Evolutionary conservation across 2,329 filamentous ascomycete genomes (phyloP).

Genomic region (Fusarium newnesense): DNA sequence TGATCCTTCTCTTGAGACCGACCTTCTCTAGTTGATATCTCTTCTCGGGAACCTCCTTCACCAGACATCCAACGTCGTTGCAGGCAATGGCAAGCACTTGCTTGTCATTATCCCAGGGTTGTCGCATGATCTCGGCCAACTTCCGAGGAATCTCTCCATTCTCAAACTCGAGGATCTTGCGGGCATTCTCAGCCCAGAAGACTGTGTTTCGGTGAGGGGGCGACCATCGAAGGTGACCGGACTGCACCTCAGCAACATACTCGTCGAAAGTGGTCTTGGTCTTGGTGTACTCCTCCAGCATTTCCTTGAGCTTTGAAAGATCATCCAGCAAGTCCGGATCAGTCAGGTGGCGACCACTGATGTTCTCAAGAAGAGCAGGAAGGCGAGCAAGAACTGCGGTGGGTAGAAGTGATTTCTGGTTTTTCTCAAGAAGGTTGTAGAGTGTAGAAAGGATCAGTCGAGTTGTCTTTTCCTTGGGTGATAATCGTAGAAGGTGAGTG

Average conservation of each 20-base stretch:
- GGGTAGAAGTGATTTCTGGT: slow-evolving; percentile 80
- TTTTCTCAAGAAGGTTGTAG: slow-evolving; percentile 80
- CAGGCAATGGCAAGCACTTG: slow-evolving; percentile 92
- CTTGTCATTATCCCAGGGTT: slow-evolving; percentile 81
- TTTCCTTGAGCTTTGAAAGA: slow-evolving; percentile 68
- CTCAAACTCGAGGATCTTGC: slow-evolving; percentile 84
- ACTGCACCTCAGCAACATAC: slow-evolving; percentile 86
- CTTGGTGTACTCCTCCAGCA: slow-evolving; percentile 74
- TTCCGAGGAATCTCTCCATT: slow-evolving; percentile 82
- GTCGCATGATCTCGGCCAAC: slow-evolving; percentile 83
- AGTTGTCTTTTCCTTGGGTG: slow-evolving; percentile 98
- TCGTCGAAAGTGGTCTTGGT: slow-evolving; percentile 86
- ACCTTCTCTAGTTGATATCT: slow-evolving; percentile 82
- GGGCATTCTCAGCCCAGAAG: slow-evolving; percentile 93
- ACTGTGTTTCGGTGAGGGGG: slow-evolving; percentile 86
- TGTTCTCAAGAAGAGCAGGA: slow-evolving; percentile 72
- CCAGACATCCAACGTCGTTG: slow-evolving; percentile 89
- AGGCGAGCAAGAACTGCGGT: slow-evolving; percentile 88
- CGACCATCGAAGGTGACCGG: slow-evolving; percentile 91
- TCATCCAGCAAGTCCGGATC: slow-evolving; percentile 74
- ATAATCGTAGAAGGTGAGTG: slow-evolving; percentile 89
- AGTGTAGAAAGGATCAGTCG: slow-evolving; percentile 90
- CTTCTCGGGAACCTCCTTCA: slow-evolving; percentile 90
- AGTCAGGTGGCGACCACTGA: slow-evolving; percentile 69
- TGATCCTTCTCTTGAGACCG: slow-evolving; percentile 85